Conservation (phyloP, 805 yeast genomes). For the Yarrowia osloensis region DNA sequence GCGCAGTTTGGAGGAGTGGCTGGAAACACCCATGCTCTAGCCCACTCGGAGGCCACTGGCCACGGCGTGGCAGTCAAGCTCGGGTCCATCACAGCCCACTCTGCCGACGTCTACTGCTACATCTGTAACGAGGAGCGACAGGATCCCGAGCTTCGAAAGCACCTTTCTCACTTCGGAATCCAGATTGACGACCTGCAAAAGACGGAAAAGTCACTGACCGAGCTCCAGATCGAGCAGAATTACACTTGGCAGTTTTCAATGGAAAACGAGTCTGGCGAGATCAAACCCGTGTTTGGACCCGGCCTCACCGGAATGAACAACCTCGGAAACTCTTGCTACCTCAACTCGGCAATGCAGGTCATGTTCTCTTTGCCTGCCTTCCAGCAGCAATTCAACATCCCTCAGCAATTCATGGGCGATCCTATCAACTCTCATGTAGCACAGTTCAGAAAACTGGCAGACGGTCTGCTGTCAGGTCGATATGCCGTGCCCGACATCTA, state of each 20-base stretch:
- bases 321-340: slow-evolving; percentile 89
- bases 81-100: slow-evolving; percentile 77
- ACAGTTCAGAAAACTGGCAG: slow-evolving; percentile 76
- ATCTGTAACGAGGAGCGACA: slow-evolving; percentile 84
- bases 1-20: slow-evolving; percentile 90
- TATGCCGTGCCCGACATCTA: slow-evolving; percentile 57
- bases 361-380: slow-evolving; percentile 51
- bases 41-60: slow-evolving; percentile 58
- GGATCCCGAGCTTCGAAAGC: slow-evolving; percentile 58
- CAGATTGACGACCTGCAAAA: slow-evolving; percentile 57
- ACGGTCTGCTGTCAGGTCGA: slow-evolving; percentile 74
- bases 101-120: slow-evolving; percentile 86
- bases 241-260: slow-evolving; percentile 89
- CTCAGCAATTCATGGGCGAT: slow-evolving; percentile 40
- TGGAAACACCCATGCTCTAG: slow-evolving; percentile 90
- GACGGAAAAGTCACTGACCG: slow-evolving; percentile 86
- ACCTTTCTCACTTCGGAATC: slow-evolving; percentile 64
- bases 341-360: slow-evolving; percentile 78
- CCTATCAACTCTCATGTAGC: slow-evolving; percentile 69
- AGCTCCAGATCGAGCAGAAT: slow-evolving; percentile 90
- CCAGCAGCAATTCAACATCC: slow-evolving; percentile 39
- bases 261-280: slow-evolving; percentile 67
- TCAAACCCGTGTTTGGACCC: slow-evolving; percentile 69
- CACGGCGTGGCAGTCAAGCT: slow-evolving; percentile 89
- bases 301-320: slow-evolving; percentile 84